A percentile compares a stretch with the other conserved stretches of the same genome.
phyloP scores from a whole-genome alignment of 345 rosid genomes.

The Odontarrhena argentea region DNA sequence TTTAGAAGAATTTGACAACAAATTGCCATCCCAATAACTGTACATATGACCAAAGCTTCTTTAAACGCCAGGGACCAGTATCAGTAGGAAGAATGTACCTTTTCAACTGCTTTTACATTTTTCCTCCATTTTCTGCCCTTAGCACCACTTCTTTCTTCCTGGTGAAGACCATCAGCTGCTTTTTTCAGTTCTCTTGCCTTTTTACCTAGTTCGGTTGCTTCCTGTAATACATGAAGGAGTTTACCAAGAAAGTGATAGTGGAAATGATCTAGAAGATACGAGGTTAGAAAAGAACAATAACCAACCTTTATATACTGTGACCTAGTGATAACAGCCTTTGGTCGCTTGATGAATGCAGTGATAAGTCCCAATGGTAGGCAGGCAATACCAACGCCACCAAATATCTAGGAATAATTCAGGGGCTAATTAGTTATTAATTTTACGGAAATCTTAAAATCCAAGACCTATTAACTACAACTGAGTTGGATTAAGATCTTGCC shows the following conservation, averaged over 20 bases:
- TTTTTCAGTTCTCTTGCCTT: slow-evolving; percentile 94
- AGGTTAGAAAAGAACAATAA: slow-evolving; percentile 9
- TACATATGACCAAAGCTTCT: slow-evolving; percentile 10
- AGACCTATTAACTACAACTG: background rate
- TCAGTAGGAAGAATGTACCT: slow-evolving; percentile 49
- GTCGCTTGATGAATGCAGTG: slow-evolving; percentile 90
- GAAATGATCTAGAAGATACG: slow-evolving; percentile 11
- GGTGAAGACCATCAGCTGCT: slow-evolving; percentile 93
- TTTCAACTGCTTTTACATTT: slow-evolving; percentile 92
- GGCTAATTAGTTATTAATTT: background rate
- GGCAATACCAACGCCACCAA: slow-evolving; percentile 99
- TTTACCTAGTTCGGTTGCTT: slow-evolving; percentile 98
- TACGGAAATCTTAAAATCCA: background rate
- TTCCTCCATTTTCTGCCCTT: slow-evolving; percentile 98
- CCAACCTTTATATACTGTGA: slow-evolving; percentile 95
- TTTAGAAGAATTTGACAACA: slow-evolving; percentile 5
- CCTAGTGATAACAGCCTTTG: slow-evolving; percentile 96
- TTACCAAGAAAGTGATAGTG: slow-evolving; percentile 6
- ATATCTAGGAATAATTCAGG: slow-evolving; percentile 59
- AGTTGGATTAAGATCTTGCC: slow-evolving; percentile 3
- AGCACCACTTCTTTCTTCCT: slow-evolving; percentile 93
- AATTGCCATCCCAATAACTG: slow-evolving; percentile 2
- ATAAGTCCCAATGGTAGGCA: slow-evolving; percentile 94
- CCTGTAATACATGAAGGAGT: slow-evolving; percentile 50
- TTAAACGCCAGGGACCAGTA: background rate